Evolutionary conservation across 371 early-diverging fungal genomes (phyloP).

Genomic region (Zopfochytrium polystomum): DNA sequence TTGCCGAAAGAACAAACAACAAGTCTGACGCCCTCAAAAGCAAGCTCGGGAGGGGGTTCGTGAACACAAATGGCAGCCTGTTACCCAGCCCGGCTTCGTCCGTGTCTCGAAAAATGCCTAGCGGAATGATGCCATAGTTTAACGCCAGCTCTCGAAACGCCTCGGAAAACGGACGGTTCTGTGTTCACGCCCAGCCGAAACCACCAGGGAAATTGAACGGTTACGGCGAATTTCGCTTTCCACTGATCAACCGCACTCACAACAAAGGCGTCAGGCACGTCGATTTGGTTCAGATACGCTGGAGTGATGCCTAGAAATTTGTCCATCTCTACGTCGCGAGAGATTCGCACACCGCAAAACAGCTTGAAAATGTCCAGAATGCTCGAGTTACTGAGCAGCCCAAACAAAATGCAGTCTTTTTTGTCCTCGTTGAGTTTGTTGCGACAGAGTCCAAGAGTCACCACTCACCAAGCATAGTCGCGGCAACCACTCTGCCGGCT

Average conservation of each 20-base stretch:
- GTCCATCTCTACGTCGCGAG: constrained; percentile 24
- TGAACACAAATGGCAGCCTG: constrained; percentile 43
- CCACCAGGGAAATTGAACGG: no score
- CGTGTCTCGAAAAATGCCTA: constrained; percentile 35
- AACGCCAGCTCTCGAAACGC: constrained; percentile 32
- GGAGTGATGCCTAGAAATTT: constrained; percentile 20
- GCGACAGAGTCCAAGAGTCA: no score
- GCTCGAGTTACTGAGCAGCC: constrained; percentile 24
- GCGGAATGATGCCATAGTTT: constrained; percentile 36
- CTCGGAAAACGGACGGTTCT: constrained; percentile 31
- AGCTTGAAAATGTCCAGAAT: constrained; percentile 35
- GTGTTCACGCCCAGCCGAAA: no score
- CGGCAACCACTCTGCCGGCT: constrained; percentile 35
- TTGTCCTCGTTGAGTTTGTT: no score
- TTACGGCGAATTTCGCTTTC: no score
- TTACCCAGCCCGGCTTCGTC: constrained; percentile 21
- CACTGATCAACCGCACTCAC: constrained; percentile 10
- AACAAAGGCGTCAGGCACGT: constrained; percentile 28
- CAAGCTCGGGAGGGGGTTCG: constrained; percentile 38
- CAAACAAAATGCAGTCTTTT: constrained; percentile 26
- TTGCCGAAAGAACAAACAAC: constrained; percentile 37
- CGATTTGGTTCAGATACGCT: constrained; percentile 28
- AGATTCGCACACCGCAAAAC: constrained; percentile 36
- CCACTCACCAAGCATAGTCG: constrained; percentile 43
- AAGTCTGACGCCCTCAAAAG: constrained; percentile 31